These are phyloP conservation scores for Eryngium alpinum DNA, from an alignment of 140 eudicot species.

Conservation along the genomic window DNA sequence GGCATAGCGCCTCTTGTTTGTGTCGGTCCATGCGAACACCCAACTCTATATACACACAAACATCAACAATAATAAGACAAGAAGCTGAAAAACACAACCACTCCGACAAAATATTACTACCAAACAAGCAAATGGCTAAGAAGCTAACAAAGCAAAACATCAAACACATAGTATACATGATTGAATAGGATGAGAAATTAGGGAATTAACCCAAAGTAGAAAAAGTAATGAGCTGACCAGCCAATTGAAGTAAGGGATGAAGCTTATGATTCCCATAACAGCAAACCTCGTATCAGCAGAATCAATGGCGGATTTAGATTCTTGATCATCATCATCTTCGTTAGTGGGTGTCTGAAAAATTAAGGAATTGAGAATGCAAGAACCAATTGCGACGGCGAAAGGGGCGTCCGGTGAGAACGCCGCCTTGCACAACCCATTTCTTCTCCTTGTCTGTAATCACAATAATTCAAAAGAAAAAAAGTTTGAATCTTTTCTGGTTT, in stretches of 20 bases:
- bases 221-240: constrained; percentile 39
- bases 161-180: constrained; percentile 6
- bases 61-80: not conserved
- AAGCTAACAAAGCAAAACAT: not conserved
- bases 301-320: constrained; percentile 48
- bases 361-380: constrained; percentile 61
- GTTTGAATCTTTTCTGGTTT: not conserved
- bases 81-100: not conserved
- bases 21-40: constrained; percentile 98
- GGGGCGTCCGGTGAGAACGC: constrained; percentile 64
- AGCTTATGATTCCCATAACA: constrained; percentile 84
- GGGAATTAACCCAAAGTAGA: not conserved
- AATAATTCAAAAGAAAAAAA: not conserved
- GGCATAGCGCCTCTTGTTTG: constrained; percentile 64
- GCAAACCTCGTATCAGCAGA: constrained; percentile 76
- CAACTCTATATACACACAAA: constrained; percentile 53
- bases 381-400: constrained; percentile 69
- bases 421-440: constrained; percentile 55
- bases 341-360: constrained; percentile 45
- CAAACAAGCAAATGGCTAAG: not conserved
- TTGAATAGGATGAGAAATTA: not conserved
- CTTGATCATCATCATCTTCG: constrained; percentile 48
- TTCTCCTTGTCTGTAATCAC: constrained; percentile 19
- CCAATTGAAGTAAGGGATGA: constrained; percentile 98
- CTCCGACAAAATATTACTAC: not conserved